Evolutionary conservation across 257 asterid species (phyloP).

Genomic region (Ilex aquifolium): DNA sequence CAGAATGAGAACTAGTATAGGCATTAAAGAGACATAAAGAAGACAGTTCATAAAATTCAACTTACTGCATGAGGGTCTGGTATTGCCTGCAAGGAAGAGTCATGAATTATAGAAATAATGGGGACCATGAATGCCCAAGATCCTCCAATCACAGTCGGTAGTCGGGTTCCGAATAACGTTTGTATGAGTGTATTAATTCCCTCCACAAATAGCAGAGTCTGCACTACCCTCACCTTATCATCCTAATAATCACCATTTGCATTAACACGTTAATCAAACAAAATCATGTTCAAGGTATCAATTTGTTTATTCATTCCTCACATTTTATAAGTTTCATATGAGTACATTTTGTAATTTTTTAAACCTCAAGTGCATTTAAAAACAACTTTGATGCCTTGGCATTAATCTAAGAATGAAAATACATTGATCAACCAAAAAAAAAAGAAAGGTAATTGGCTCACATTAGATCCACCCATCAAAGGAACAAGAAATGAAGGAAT

Average conservation of each 20-base stretch:
- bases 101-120: slow-evolving; percentile 81
- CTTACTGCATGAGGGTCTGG: slow-evolving; percentile 71
- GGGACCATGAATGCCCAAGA: slow-evolving; percentile 99
- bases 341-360: too few species aligned
- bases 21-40: background rate
- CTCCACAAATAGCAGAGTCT: slow-evolving; percentile 81
- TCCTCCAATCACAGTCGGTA: slow-evolving; percentile 92
- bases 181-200: slow-evolving; percentile 84
- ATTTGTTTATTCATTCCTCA: too few species aligned
- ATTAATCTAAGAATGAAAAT: too few species aligned
- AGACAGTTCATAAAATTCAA: background rate
- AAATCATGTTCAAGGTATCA: background rate
- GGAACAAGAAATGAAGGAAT: slow-evolving; percentile 94
- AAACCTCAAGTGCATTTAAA: too few species aligned
- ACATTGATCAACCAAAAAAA: too few species aligned
- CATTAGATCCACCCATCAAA: slow-evolving; percentile 88
- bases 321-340: too few species aligned
- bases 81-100: slow-evolving; percentile 60
- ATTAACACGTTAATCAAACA: background rate
- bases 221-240: slow-evolving; percentile 91
- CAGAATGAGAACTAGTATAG: too few species aligned
- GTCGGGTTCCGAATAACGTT: slow-evolving; percentile 86
- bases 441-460: slow-evolving; percentile 24
- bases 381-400: too few species aligned
- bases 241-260: slow-evolving; percentile 35